Conservation (phyloP, 805 yeast species). For the Zygotorulaspora sp. region DNA sequence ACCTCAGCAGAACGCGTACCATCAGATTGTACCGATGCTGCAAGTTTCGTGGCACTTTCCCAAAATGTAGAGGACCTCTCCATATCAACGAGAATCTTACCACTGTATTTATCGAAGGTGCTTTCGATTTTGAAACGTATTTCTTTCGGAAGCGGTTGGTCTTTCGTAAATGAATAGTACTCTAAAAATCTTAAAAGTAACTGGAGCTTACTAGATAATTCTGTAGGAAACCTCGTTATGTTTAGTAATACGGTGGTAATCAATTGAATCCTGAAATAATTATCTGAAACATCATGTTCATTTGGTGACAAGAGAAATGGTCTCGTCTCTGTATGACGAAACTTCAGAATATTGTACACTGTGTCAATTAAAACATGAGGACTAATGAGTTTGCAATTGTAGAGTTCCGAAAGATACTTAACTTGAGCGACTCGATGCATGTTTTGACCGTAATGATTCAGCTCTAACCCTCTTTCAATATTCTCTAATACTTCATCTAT, state of each 20-base stretch:
- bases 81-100: slow-evolving; percentile 26
- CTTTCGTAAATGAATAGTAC: slow-evolving; percentile 62
- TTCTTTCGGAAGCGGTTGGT: slow-evolving; percentile 59
- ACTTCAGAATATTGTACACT: slow-evolving; percentile 52
- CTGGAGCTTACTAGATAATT: slow-evolving; percentile 29
- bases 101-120: slow-evolving; percentile 34
- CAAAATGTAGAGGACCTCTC: slow-evolving; percentile 37
- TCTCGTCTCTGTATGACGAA: slow-evolving; percentile 58
- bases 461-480: slow-evolving; percentile 62
- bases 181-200: slow-evolving; percentile 59
- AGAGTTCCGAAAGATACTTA: slow-evolving; percentile 55
- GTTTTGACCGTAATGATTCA: slow-evolving; percentile 53
- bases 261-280: slow-evolving; percentile 68
- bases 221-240: slow-evolving; percentile 20
- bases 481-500: slow-evolving; percentile 64
- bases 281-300: slow-evolving; percentile 57
- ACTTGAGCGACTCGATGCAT: slow-evolving; percentile 59
- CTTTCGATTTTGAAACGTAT: slow-evolving; percentile 49
- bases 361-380: slow-evolving; percentile 46
- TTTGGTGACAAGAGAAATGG: slow-evolving; percentile 44
- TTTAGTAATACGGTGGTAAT: slow-evolving; percentile 42
- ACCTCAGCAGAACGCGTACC: not conserved
- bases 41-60: slow-evolving; percentile 43
- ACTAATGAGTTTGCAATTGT: slow-evolving; percentile 44
- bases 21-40: slow-evolving; percentile 4